Conservation (phyloP, 1,139 yeast species). For the Taiozyma sp. region DNA sequence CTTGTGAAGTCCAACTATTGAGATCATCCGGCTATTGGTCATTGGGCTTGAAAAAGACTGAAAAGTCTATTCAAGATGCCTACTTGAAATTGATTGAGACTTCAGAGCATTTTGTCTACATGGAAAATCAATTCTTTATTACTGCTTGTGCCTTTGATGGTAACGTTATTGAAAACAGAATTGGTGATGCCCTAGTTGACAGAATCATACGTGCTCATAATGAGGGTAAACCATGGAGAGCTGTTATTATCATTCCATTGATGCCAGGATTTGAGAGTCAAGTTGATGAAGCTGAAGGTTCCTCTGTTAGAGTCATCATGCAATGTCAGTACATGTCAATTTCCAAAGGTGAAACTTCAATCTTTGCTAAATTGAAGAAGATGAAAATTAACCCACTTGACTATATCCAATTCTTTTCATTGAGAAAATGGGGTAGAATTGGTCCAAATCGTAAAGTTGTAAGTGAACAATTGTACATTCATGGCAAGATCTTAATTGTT, state of each 20-base stretch:
- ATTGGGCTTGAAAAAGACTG: constrained; percentile 77
- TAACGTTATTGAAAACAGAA: constrained; percentile 76
- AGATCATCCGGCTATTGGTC: constrained; percentile 95
- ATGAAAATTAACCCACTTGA: constrained; percentile 87
- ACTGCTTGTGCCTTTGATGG: constrained; percentile 89
- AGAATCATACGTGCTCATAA: constrained; percentile 84
- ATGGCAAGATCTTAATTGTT: constrained; percentile 89
- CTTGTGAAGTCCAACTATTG: constrained; percentile 87
- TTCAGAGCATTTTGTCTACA: constrained; percentile 88
- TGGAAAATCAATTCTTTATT: constrained; percentile 92
- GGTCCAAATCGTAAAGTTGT: constrained; percentile 73
- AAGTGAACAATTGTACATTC: constrained; percentile 90
- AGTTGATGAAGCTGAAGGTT: constrained; percentile 91
- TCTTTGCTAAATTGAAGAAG: constrained; percentile 74
- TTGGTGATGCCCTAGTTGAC: constrained; percentile 96
- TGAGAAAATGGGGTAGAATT: constrained; percentile 93
- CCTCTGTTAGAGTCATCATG: constrained; percentile 92
- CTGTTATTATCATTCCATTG: constrained; percentile 84
- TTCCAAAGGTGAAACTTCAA: constrained; percentile 86
- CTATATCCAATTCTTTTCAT: constrained; percentile 85
- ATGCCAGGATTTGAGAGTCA: constrained; percentile 98
- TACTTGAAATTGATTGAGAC: constrained; percentile 86
- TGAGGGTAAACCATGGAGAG: constrained; percentile 80
- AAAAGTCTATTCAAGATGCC: constrained; percentile 89
- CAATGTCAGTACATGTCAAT: constrained; percentile 95